Evolutionary conservation across 139 green algal species (phyloP), one percentile per base, ranked within the genome.

Genomic region (Volvox africanus): DNA sequence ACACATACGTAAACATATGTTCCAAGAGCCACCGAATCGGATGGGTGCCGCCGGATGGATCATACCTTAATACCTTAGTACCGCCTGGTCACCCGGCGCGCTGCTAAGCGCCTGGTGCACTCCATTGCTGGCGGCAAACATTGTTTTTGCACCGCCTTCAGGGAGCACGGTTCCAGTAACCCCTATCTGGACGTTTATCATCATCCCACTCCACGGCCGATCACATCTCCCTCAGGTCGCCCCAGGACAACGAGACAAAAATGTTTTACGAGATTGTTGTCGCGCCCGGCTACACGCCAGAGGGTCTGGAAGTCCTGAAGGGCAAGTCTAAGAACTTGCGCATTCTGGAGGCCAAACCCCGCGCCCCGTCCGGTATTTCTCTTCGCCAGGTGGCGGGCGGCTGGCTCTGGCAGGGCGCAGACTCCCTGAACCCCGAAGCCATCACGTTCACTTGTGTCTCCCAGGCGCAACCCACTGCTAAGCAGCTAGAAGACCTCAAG

Each of bases 181-280:
- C 65, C 5, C 24, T 12, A 24, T 12, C 21, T 73, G 5, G 21
- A 73, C 21, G 65, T 73, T 28, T 73, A 6, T 73, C 16, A 24
- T 73, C 65, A 30, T 28, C 65, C 65, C 65, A 12, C 65, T 73
- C 65, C 22, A 61, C 9, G 6, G 6, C 32, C 32, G 30, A 32
- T 21, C n/a, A 2, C 30, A 35, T 68, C 76, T 1, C 20, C 61
- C 83, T 88, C 69, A 96, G 93, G 92, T 96, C 90, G 50, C 98
- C 98, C n/a, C 98, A 96, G 32, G 98, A 99, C 93, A 95, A 94
- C 86, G 97, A 99, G 95, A 99, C 98, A 32, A 96, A 97, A 86
- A 99, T 99, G 98, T 99, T 99, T 90, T 99, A 99, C 90, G 98
- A 99, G 95, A 99, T 99, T 55, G 98, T 99, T 28, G 98, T 99